Conservation (phyloP, 495 filamentous ascomycete species). For the Hypoxylon fragiforme region DNA sequence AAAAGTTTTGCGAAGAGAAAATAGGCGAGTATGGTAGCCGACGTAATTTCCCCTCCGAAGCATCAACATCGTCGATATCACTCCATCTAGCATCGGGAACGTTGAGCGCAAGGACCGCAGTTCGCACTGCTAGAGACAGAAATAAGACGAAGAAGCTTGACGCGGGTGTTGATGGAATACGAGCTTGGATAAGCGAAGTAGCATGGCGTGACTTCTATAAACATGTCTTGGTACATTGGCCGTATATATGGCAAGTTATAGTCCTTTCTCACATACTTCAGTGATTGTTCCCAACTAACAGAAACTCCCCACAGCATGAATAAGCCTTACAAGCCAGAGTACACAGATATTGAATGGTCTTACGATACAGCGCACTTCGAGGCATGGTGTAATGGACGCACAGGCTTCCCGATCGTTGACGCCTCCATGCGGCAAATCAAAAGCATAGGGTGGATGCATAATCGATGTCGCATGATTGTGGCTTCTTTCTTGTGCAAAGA, state of each 20-base stretch:
- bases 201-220: conserved; percentile 95
- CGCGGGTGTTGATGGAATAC: conserved; percentile 67
- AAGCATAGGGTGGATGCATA: conserved; percentile 80
- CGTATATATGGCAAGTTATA: conserved; percentile 72
- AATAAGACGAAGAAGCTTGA: conserved; percentile 74
- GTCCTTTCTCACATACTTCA: background rate
- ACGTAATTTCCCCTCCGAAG: conserved; percentile 62
- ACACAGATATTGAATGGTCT: conserved; percentile 81
- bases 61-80: conserved; percentile 73
- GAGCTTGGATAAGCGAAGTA: conserved; percentile 82
- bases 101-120: conserved; percentile 74
- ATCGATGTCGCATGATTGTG: conserved; percentile 85
- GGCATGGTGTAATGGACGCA: conserved; percentile 76
- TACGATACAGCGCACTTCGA: conserved; percentile 69
- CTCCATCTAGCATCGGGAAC: conserved; percentile 79
- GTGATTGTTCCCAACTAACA: conserved; percentile 1
- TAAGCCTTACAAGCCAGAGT: conserved; percentile 89
- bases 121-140: conserved; percentile 63
- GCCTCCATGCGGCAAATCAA: conserved; percentile 87
- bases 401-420: conserved; percentile 87
- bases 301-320: conserved; percentile 76
- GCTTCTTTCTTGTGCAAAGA: conserved; percentile 89
- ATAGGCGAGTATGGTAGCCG: conserved; percentile 61
- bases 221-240: conserved; percentile 84
- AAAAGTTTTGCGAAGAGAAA: conserved; percentile 71